These are phyloP conservation scores for Globisporangium spiculum DNA, from an alignment of 352 stramenopile genomes.

Conservation along the genomic window DNA sequence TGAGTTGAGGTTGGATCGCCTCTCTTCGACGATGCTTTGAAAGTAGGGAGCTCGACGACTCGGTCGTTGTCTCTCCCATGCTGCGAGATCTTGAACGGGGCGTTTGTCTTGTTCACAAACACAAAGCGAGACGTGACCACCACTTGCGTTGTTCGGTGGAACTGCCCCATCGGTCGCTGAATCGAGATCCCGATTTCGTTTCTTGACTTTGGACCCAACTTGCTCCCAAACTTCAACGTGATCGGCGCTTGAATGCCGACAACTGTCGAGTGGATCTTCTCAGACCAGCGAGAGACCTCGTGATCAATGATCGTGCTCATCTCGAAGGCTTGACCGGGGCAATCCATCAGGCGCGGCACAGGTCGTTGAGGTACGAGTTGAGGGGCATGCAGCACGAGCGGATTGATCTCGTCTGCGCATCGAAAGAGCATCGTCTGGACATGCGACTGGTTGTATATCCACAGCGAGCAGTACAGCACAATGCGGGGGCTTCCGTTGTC, in stretches of 20 bases:
- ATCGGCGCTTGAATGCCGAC: conserved; percentile 85
- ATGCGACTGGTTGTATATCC: conserved; percentile 91
- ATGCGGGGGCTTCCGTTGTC: conserved; percentile 82
- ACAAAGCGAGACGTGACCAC: conserved; percentile 84
- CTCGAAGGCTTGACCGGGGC: conserved; percentile 74
- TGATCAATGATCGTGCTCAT: conserved; percentile 86
- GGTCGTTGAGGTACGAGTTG: conserved; percentile 63
- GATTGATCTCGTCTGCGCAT: conserved; percentile 53
- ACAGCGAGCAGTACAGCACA: conserved; percentile 80
- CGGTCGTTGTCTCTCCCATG: conserved; percentile 59
- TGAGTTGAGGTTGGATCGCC: conserved; percentile 37
- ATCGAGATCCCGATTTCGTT: conserved; percentile 87
- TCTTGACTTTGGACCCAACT: conserved; percentile 57
- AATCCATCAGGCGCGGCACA: conserved; percentile 84
- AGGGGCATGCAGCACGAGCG: conserved; percentile 45
- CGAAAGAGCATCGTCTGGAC: conserved; percentile 77
- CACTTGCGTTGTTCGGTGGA: conserved; percentile 85
- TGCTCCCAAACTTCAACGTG: conserved; percentile 70
- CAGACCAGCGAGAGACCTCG: conserved; percentile 80
- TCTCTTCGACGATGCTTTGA: conserved; percentile 26
- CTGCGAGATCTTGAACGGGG: conserved; percentile 74
- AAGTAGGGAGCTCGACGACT: conserved; percentile 52
- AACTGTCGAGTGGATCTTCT: conserved; percentile 83
- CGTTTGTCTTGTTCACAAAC: conserved; percentile 82
- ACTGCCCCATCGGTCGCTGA: conserved; percentile 79